phyloP scores from a whole-genome alignment of 169 alveolate genomes.

The Cryptosporidium andersoni region DNA sequence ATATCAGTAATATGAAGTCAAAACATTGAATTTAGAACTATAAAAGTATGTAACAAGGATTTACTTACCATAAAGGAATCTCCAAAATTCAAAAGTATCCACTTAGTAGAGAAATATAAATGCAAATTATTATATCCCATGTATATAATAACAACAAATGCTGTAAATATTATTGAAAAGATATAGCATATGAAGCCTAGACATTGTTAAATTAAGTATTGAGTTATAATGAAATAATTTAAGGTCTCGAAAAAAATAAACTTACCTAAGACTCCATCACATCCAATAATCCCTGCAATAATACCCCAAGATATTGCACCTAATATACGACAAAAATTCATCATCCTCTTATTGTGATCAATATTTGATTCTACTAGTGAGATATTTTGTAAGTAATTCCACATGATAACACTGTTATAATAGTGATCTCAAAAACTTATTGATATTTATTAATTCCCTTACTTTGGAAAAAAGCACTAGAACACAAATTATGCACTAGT shows the following conservation, averaged over 20 bases:
- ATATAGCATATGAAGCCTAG: slow-evolving; percentile 24
- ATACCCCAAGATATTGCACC: slow-evolving; percentile 20
- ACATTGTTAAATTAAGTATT: background rate
- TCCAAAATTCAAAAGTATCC: slow-evolving; percentile 4
- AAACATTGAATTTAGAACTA: background rate
- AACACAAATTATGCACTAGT: too few species aligned
- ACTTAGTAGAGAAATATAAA: background rate
- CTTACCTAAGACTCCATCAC: slow-evolving; percentile 45
- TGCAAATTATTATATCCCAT: background rate
- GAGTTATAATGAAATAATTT: background rate
- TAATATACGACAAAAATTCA: slow-evolving; percentile 32
- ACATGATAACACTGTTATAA: too few species aligned
- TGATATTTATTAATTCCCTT: background rate
- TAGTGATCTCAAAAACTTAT: background rate
- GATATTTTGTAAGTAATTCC: too few species aligned
- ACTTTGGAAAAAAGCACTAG: too few species aligned
- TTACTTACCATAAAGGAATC: slow-evolving; percentile 57
- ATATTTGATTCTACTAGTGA: background rate
- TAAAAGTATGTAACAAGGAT: background rate
- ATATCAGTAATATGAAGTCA: background rate
- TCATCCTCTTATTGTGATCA: slow-evolving; percentile 23
- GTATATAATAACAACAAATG: background rate
- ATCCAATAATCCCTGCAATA: slow-evolving; percentile 40
- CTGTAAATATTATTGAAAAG: background rate
- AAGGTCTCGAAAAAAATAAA: background rate